Evolutionary conservation across 164 flowering plant genomes (phyloP).

Genomic region (Umbilicus rupestris): DNA sequence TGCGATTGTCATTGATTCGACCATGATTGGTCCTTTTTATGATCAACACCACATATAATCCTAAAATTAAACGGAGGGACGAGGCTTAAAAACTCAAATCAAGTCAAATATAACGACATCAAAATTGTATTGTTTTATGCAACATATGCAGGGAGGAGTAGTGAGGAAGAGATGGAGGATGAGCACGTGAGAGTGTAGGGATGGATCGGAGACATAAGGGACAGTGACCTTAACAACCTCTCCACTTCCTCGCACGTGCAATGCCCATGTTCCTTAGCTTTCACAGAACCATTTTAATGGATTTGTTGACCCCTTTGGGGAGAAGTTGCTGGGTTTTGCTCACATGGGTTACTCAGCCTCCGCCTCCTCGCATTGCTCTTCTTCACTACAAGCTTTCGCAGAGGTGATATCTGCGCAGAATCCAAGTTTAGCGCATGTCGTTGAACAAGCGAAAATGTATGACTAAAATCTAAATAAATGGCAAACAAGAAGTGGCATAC

Average conservation of each 20-base stretch:
- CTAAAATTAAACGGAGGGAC: too few relatives aligned
- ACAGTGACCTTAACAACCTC: constrained; percentile 16
- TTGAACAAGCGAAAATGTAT: too few relatives aligned
- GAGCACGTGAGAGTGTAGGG: constrained; percentile 10
- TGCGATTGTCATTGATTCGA: constrained; percentile 25
- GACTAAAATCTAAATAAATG: too few relatives aligned
- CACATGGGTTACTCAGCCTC: neutral
- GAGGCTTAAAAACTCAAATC: too few relatives aligned
- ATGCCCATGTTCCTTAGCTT: constrained; percentile 14
- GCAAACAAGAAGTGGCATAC: too few relatives aligned
- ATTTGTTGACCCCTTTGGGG: neutral
- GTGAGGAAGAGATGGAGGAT: neutral
- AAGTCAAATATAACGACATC: neutral
- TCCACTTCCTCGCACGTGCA: constrained; percentile 27
- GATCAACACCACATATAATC: too few relatives aligned
- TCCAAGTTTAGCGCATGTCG: neutral
- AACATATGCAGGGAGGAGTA: neutral
- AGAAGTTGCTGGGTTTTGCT: neutral
- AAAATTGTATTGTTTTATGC: too few relatives aligned
- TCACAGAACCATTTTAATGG: neutral
- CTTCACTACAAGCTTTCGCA: neutral
- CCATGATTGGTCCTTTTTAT: neutral
- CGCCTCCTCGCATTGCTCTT: neutral
- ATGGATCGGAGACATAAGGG: constrained; percentile 20
- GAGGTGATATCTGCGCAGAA: neutral